Percentiles rank a stretch among this genome's conserved stretches.
phyloP scores from a whole-genome alignment of 1,284 basidiomycete species.

The Trichosporon inkin region DNA sequence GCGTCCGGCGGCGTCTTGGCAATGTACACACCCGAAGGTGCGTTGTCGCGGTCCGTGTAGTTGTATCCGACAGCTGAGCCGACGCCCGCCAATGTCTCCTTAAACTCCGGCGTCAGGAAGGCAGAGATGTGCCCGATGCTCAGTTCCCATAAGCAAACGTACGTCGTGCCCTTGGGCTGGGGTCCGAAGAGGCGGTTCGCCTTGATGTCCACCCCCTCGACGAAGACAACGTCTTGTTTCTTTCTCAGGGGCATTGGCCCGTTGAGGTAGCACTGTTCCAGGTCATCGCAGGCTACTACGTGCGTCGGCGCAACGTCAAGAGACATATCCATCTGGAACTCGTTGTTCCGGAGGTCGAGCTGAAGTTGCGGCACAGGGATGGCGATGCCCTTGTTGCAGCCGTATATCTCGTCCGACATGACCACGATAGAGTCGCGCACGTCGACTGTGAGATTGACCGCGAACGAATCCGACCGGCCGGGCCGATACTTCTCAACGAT shows the following conservation, averaged over 20 bases:
- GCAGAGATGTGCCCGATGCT: conserved; percentile 61
- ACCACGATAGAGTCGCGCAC: conserved; percentile 59
- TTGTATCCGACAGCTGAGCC: conserved; percentile 62
- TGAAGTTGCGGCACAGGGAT: conserved; percentile 65
- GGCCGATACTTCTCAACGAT: conserved; percentile 70
- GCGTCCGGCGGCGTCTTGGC: conserved; percentile 67
- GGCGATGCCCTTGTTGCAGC: conserved; percentile 59
- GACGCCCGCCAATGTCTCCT: conserved; percentile 57
- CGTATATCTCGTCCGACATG: conserved; percentile 70
- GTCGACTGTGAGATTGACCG: conserved; percentile 63
- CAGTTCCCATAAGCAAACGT: conserved; percentile 87
- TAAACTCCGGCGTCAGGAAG: conserved; percentile 59
- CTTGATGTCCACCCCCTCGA: conserved; percentile 74
- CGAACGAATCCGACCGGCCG: conserved; percentile 73
- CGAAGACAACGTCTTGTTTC: conserved; percentile 51
- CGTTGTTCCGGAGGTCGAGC: conserved; percentile 69
- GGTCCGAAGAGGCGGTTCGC: conserved; percentile 83
- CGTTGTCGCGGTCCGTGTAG: conserved; percentile 70
- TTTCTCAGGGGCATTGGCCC: conserved; percentile 24
- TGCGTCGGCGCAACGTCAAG: conserved; percentile 64
- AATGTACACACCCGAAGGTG: conserved; percentile 67
- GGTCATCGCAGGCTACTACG: conserved; percentile 56
- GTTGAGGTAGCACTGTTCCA: conserved; percentile 51
- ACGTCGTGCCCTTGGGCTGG: conserved; percentile 73
- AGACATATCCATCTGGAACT: conserved; percentile 83